phyloP scores from a whole-genome alignment of 768 basidiomycete genomes.

The Galerina sulciceps region DNA sequence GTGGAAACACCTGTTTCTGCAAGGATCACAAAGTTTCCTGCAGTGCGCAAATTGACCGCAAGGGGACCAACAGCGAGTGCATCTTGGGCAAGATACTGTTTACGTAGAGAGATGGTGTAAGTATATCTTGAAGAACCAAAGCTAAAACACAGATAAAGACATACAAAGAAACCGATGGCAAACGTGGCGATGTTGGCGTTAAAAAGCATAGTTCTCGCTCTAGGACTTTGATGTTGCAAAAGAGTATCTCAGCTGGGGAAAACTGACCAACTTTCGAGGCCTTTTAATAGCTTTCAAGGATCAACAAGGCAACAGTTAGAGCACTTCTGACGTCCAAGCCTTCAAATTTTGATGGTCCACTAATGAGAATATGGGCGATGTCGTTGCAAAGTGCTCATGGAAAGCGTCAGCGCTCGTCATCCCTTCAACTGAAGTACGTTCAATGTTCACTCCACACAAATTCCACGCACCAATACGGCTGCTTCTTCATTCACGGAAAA shows the following conservation, averaged over 20 bases:
- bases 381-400: no score
- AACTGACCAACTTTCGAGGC: background rate
- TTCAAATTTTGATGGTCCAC: no score
- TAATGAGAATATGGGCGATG: no score
- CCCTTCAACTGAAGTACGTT: no score
- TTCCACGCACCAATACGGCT: no score
- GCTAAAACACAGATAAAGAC: background rate
- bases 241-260: background rate
- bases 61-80: constrained; percentile 1
- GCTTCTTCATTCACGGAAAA: no score
- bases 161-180: background rate
- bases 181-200: background rate
- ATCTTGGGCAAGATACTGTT: constrained; percentile 6
- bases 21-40: constrained; percentile 16
- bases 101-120: background rate
- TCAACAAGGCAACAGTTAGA: no score
- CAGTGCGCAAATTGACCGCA: constrained; percentile 14
- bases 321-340: no score
- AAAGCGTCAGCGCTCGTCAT: no score
- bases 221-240: background rate
- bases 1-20: constrained; percentile 17
- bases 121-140: background rate
- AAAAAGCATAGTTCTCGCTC: background rate
- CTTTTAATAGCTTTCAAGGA: background rate
- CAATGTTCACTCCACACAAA: no score